phyloP scores from a whole-genome alignment of 306 rosid genomes.

The Cucumis melo region DNA sequence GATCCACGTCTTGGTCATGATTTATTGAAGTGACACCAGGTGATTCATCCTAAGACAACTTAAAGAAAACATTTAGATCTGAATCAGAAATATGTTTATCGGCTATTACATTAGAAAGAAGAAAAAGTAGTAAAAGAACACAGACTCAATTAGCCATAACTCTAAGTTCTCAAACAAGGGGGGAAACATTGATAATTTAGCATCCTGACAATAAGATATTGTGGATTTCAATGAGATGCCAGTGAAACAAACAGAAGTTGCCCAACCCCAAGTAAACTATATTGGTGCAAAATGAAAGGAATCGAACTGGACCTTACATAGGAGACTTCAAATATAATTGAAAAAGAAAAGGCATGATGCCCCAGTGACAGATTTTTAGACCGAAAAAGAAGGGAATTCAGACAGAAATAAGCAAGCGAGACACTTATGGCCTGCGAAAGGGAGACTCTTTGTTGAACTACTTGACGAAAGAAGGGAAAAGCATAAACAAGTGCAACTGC shows the following conservation, averaged over 20 bases:
- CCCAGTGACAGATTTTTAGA: background rate
- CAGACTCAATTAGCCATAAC: background rate
- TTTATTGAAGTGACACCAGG: slow-evolving; percentile 9
- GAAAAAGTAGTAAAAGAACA: background rate
- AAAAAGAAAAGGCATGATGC: background rate
- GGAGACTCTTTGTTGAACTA: no score
- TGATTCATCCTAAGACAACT: slow-evolving; percentile 36
- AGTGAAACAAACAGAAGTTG: background rate
- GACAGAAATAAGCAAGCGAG: no score
- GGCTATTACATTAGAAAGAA: background rate
- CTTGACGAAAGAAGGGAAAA: no score
- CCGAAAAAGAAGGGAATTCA: no score
- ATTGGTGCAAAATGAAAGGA: background rate
- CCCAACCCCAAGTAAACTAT: background rate
- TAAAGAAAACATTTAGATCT: background rate
- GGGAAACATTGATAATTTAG: background rate
- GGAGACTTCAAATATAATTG: background rate
- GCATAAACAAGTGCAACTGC: no score
- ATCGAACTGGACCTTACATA: background rate
- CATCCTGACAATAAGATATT: background rate
- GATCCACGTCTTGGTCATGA: slow-evolving; percentile 28
- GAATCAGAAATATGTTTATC: background rate
- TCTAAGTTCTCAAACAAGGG: background rate
- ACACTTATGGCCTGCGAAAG: no score
- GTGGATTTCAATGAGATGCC: background rate